A percentile compares a stretch with the other conserved stretches of the same genome.
Conservation (phyloP, 148 eudicot species). For the Chenopodium album region DNA sequence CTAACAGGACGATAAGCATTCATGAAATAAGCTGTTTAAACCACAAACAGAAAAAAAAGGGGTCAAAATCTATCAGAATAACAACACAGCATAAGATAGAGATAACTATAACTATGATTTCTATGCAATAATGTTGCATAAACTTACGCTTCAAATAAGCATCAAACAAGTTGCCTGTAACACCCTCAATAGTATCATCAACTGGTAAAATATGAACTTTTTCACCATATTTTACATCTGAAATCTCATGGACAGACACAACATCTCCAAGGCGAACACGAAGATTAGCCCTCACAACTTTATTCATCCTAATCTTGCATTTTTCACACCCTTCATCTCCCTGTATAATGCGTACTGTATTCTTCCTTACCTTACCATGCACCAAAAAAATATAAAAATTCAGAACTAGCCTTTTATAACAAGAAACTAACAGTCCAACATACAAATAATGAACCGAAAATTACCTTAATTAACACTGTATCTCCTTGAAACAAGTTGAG, state of each 20-base stretch:
- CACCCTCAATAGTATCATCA: constrained; percentile 77
- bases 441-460: background rate
- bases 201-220: constrained; percentile 74
- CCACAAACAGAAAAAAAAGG: background rate
- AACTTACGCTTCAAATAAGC: constrained; percentile 75
- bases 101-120: background rate
- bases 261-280: constrained; percentile 86
- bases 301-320: constrained; percentile 73
- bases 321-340: constrained; percentile 71
- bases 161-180: constrained; percentile 70
- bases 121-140: background rate
- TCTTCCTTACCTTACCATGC: constrained; percentile 79
- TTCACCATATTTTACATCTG: constrained; percentile 74
- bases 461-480: constrained; percentile 66
- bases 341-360: constrained; percentile 65
- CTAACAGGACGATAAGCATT: constrained; percentile 67
- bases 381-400: no score
- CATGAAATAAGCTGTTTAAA: constrained; percentile 55
- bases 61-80: no score
- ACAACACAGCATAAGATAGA: background rate
- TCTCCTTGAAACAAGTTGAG: constrained; percentile 71
- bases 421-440: no score
- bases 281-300: constrained; percentile 70
- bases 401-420: no score
- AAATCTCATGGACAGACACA: constrained; percentile 64